A percentile compares a stretch with the other conserved stretches of the same genome.
Conservation (phyloP, 805 yeast species). For the Danielia oregonensis region DNA sequence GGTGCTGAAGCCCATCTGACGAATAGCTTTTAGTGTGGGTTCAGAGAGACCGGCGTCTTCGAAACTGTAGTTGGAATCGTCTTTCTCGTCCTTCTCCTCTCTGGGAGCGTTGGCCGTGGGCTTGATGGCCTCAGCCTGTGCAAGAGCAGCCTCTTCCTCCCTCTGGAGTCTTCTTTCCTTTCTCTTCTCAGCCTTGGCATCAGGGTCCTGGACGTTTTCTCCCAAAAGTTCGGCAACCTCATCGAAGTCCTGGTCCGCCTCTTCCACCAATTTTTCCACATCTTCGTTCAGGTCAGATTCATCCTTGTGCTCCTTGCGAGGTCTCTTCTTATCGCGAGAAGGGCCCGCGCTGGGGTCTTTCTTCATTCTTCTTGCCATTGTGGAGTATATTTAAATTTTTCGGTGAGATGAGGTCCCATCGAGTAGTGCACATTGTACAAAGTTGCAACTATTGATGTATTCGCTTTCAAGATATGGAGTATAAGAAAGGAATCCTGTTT, state of each 20-base stretch:
- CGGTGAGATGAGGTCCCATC: slow-evolving; percentile 7
- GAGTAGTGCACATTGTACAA: slow-evolving; percentile 3
- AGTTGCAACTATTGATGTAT: too few species aligned
- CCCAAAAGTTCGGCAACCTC: slow-evolving; percentile 56
- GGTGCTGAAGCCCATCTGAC: slow-evolving; percentile 81
- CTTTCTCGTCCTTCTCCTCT: slow-evolving; percentile 17
- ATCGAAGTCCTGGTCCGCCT: slow-evolving; percentile 53
- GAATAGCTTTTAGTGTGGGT: slow-evolving; percentile 78
- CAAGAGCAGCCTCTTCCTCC: slow-evolving; percentile 19
- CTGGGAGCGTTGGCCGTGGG: slow-evolving; percentile 31
- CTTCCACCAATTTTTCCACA: slow-evolving; percentile 46
- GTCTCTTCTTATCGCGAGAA: slow-evolving; percentile 16
- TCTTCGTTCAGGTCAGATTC: slow-evolving; percentile 39
- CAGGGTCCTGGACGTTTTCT: slow-evolving; percentile 40
- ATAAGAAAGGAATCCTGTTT: too few species aligned
- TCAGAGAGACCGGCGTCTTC: slow-evolving; percentile 60
- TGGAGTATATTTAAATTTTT: slow-evolving; percentile 4
- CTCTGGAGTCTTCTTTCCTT: slow-evolving; percentile 16
- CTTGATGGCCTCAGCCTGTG: slow-evolving; percentile 23
- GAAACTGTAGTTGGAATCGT: slow-evolving; percentile 28
- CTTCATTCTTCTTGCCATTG: slow-evolving; percentile 10
- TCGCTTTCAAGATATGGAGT: too few species aligned
- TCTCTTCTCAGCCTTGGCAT: slow-evolving; percentile 22
- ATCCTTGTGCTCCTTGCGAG: slow-evolving; percentile 27
- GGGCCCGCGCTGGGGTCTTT: slow-evolving; percentile 1